Base-by-base conservation (phyloP, 371 early-diverging fungal genomes). In the Apophysomyces ossiformis region DNA sequence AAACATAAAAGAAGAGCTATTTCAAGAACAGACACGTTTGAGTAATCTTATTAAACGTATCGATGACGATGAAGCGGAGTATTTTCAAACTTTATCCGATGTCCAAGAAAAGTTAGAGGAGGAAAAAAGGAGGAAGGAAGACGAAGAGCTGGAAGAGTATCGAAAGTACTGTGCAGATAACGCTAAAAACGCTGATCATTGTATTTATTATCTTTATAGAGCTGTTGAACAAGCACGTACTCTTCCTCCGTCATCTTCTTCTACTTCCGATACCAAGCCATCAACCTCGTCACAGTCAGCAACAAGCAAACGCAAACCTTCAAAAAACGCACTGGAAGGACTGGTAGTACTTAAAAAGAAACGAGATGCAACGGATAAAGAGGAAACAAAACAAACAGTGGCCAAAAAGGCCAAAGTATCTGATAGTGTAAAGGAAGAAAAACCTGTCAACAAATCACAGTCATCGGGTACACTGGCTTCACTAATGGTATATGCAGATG, bases 51-150 rank as follows among this genome's bases (percentile, higher is more conserved):
- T 93, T 61, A 89, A 90, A 61, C 87, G 83, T 57, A 76, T 93
- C 8, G 92, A 92, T 57, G 87, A 86, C 37, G 94, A 92, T 37
- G 94, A 93, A 59, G 86, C 89, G 11, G 92, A 90, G 35, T 93
- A 90, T 65, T 82, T 90, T 44, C 82, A 82, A 45, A 79, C 83
- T 0, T 71, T 90, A 37, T 84, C 91, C 15, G 84, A 84, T 26
- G 84, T 85, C 44, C 88, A 90, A 58, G 71, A 75, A 4, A 76
- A 82, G 44, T 74, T 83, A 60, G 86, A 88, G 57, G 46, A 61
- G 12, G 85, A 85, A 9, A 72, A 78, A 41, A 74, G 70, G 41
- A 71, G 78, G n/a, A 85, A 83, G 57, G 92, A 92, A 58, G 69
- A 75, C 13, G 73, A 82, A 16, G 90, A 85, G 35, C 63, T 93